Conservation (phyloP, 108 stramenopile species). For the Stephanodiscus triporus region DNA sequence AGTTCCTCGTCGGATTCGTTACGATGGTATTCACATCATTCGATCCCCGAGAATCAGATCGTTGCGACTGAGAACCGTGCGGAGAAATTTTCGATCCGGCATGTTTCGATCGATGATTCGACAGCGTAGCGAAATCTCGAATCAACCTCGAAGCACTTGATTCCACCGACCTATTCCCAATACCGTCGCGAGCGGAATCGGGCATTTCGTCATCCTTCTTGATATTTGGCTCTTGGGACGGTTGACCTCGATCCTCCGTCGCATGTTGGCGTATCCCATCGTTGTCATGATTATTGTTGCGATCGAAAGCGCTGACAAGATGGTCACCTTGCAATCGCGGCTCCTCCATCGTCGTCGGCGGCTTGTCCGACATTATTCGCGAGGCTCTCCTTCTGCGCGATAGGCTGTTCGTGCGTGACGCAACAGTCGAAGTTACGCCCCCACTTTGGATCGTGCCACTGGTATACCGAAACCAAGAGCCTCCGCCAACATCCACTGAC, state of each 20-base stretch:
- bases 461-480: slow-evolving; percentile 29
- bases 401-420: background rate
- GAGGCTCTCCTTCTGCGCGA: background rate
- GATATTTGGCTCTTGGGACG: background rate
- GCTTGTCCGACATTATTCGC: background rate
- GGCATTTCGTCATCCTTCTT: background rate
- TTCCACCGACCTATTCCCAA: background rate
- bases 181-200: background rate
- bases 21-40: background rate
- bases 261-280: background rate
- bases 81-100: background rate
- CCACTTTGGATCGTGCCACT: slow-evolving; percentile 15
- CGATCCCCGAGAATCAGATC: background rate
- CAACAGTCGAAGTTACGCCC: background rate
- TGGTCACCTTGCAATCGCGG: background rate
- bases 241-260: background rate
- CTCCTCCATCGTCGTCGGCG: background rate
- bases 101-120: slow-evolving; percentile 2
- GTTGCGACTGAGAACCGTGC: background rate
- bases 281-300: background rate
- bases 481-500: background rate
- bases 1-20: background rate
- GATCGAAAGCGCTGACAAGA: background rate
- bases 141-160: background rate
- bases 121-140: background rate